phyloP scores from a whole-genome alignment of 1,284 basidiomycete species.

The Boletellus deceptivus region DNA sequence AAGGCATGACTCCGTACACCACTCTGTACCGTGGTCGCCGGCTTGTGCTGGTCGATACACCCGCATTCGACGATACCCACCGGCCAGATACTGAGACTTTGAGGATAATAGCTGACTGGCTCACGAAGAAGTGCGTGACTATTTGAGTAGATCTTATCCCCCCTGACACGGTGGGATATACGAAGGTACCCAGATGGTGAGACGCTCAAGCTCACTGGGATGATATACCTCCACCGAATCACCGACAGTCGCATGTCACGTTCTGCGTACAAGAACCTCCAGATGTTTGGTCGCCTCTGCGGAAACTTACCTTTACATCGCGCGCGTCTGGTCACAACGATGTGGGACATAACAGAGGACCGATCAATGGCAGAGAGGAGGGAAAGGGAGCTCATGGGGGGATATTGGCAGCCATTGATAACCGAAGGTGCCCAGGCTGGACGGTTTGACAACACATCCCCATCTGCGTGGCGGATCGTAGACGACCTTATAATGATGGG shows the following conservation, averaged over 20 bases:
- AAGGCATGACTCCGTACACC: slow-evolving; percentile 5
- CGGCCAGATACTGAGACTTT: slow-evolving; percentile 27
- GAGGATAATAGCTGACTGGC: slow-evolving; percentile 24
- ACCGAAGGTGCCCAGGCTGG: too few relatives aligned
- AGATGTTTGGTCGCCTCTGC: neutral
- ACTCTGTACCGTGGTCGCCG: neutral
- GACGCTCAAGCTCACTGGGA: slow-evolving; percentile 33
- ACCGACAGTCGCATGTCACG: slow-evolving; percentile 32
- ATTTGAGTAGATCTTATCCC: neutral
- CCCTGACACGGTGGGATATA: neutral
- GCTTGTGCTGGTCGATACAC: slow-evolving; percentile 25
- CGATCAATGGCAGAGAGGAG: too few relatives aligned
- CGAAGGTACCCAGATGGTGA: slow-evolving; percentile 11
- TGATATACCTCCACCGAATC: slow-evolving; percentile 48
- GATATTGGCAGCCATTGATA: too few relatives aligned
- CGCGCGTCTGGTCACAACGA: too few relatives aligned
- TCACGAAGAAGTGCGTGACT: slow-evolving; percentile 16
- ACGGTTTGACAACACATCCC: too few relatives aligned
- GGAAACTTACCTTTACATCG: too few relatives aligned
- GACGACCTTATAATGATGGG: too few relatives aligned
- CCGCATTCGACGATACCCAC: slow-evolving; percentile 26
- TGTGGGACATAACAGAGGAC: too few relatives aligned
- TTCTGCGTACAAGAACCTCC: slow-evolving; percentile 43
- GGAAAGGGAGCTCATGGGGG: too few relatives aligned
- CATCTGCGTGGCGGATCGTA: too few relatives aligned